phyloP scores from a whole-genome alignment of 2,329 filamentous ascomycete species.

The Raffaelea deltoideospora region DNA sequence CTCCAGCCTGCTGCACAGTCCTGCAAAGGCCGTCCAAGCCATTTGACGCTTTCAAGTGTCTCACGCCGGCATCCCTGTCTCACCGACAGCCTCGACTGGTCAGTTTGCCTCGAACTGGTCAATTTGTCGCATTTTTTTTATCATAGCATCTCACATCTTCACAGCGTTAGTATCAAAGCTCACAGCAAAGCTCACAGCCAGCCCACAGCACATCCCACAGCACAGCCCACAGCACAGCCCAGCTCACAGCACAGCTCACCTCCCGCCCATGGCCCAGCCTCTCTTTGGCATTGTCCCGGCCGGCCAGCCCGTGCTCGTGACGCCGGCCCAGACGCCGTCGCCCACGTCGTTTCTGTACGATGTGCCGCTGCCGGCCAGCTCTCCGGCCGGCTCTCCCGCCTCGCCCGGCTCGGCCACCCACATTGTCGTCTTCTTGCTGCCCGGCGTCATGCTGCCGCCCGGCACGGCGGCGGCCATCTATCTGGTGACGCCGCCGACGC shows the following conservation, averaged over 20 bases:
- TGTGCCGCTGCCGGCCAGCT: conserved; percentile 24
- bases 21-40: no score
- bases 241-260: no score
- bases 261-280: conserved; percentile 27
- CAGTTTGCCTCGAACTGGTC: no score
- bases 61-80: no score
- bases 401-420: conserved; percentile 49
- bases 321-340: conserved; percentile 36
- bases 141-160: no score
- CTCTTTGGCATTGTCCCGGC: conserved; percentile 47
- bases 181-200: no score
- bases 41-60: no score
- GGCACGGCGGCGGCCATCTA: conserved; percentile 82
- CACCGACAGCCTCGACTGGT: no score
- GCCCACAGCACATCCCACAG: no score
- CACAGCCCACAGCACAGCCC: not conserved
- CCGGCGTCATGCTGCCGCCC: conserved; percentile 55
- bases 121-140: no score
- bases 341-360: conserved; percentile 41
- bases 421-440: conserved; percentile 78
- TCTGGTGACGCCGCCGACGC: conserved; percentile 38
- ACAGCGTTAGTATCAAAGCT: no score
- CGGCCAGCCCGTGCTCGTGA: conserved; percentile 40
- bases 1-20: no score
- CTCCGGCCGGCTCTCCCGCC: conserved; percentile 22